Conservation (phyloP, 345 rosid genomes). For the Sonneratia alba region DNA sequence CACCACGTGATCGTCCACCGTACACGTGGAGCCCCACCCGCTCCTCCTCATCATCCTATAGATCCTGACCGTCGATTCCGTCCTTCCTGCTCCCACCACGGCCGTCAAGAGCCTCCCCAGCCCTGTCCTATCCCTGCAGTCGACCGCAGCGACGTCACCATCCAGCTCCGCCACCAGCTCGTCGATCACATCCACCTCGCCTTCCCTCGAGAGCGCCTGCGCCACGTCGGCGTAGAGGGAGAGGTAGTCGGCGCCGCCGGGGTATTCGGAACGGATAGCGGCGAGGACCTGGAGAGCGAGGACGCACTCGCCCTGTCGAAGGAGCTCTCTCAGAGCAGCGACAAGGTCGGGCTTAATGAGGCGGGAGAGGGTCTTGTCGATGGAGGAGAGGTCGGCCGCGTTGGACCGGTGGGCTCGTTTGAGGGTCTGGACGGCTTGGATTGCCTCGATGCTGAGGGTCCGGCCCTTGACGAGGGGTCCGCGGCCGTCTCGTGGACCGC, state of each 20-base stretch:
- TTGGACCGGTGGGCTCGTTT: conserved; percentile 47
- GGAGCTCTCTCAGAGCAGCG: conserved; percentile 55
- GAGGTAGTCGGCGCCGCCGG: conserved; percentile 31
- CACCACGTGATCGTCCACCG: conserved; percentile 45
- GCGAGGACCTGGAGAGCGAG: conserved; percentile 70
- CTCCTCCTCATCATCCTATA: conserved; percentile 50
- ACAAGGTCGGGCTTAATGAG: conserved; percentile 59
- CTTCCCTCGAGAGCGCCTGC: conserved; percentile 40
- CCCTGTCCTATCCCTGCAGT: conserved; percentile 38
- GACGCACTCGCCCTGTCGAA: conserved; percentile 60
- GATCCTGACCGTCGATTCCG: conserved; percentile 62
- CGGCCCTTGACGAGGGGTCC: conserved; percentile 87
- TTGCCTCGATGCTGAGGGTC: conserved; percentile 74
- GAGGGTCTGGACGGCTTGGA: conserved; percentile 78
- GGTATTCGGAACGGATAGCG: conserved; percentile 52
- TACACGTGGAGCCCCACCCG: conserved; percentile 55
- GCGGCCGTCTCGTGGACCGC: conserved; percentile 70
- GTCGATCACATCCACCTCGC: conserved; percentile 43
- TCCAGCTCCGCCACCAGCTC: conserved; percentile 42
- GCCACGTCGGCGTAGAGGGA: conserved; percentile 53
- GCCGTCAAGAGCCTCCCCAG: conserved; percentile 44
- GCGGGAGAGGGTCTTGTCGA: conserved; percentile 61
- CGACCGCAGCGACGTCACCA: conserved; percentile 16
- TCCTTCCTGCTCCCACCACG: conserved; percentile 50
- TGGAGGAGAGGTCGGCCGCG: conserved; percentile 11